Evolutionary conservation across 164 flowering plant species (phyloP).

Genomic region (Berberis thunbergii): DNA sequence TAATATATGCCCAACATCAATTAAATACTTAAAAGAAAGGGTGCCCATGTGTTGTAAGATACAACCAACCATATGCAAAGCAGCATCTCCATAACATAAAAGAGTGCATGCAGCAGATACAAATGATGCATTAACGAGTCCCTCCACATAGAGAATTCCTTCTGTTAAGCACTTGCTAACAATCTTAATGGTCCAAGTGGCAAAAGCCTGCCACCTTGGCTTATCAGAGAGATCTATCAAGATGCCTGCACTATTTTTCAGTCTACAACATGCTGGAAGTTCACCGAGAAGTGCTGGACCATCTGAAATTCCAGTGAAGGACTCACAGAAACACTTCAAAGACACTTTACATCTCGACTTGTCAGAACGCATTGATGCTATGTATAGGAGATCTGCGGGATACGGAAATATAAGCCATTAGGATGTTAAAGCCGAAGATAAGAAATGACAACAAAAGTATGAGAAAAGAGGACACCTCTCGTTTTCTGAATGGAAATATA

Average conservation of each 20-base stretch:
- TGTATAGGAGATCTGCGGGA: constrained; percentile 51
- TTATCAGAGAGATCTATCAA: constrained; percentile 51
- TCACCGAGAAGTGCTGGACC: constrained; percentile 29
- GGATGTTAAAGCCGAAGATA: too few species aligned
- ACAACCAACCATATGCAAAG: constrained; percentile 76
- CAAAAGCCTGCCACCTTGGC: constrained; percentile 73
- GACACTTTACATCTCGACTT: constrained; percentile 24
- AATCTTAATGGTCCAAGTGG: constrained; percentile 77
- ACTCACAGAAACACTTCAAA: constrained; percentile 57
- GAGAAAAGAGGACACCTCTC: too few species aligned
- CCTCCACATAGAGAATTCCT: constrained; percentile 85
- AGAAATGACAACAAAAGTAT: too few species aligned
- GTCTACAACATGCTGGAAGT: constrained; percentile 52
- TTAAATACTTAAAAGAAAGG: constrained; percentile 7
- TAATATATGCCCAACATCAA: constrained; percentile 1
- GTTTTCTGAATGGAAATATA: too few species aligned
- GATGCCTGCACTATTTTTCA: constrained; percentile 61
- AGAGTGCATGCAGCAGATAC: constrained; percentile 59
- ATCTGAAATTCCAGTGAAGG: constrained; percentile 41
- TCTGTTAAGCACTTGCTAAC: constrained; percentile 76
- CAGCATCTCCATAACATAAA: constrained; percentile 74
- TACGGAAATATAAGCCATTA: constrained; percentile 7
- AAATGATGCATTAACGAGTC: constrained; percentile 52
- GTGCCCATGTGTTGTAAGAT: background rate
- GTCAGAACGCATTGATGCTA: constrained; percentile 39